Conservation (phyloP, 2,329 filamentous ascomycete genomes). For the Colletotrichum simmondsii region DNA sequence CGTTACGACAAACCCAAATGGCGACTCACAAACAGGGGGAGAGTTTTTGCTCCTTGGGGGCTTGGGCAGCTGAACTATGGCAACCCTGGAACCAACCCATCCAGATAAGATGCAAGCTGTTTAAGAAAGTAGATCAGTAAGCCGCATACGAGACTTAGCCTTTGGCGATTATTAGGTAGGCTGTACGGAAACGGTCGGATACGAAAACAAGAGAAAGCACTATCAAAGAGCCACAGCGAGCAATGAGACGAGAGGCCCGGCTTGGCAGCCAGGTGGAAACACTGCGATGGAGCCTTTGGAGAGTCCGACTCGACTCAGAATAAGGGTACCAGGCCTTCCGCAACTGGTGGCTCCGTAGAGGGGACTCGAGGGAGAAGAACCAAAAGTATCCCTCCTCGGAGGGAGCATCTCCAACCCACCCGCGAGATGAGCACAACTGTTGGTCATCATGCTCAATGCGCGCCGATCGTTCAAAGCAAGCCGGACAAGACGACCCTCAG, state of each 20-base stretch:
- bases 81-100: not conserved
- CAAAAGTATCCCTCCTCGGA: not conserved
- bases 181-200: not conserved
- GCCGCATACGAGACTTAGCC: not conserved
- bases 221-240: not conserved
- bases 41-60: not conserved
- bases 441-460: not conserved
- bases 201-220: not conserved
- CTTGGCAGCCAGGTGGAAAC: not conserved
- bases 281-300: not conserved
- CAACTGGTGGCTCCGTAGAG: not conserved
- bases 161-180: not conserved
- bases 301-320: not conserved
- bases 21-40: not conserved
- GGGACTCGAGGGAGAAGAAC: not conserved
- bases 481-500: not conserved
- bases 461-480: constrained; percentile 4
- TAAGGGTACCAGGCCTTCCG: not conserved
- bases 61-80: not conserved
- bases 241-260: not conserved
- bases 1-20: not conserved
- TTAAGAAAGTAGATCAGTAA: not conserved
- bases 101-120: not conserved
- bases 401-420: not conserved
- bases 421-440: not conserved